A percentile compares a stretch with the other conserved stretches of the same genome.
Evolutionary conservation across 306 rosid genomes (phyloP).

Genomic region (Begonia loranthoides): DNA sequence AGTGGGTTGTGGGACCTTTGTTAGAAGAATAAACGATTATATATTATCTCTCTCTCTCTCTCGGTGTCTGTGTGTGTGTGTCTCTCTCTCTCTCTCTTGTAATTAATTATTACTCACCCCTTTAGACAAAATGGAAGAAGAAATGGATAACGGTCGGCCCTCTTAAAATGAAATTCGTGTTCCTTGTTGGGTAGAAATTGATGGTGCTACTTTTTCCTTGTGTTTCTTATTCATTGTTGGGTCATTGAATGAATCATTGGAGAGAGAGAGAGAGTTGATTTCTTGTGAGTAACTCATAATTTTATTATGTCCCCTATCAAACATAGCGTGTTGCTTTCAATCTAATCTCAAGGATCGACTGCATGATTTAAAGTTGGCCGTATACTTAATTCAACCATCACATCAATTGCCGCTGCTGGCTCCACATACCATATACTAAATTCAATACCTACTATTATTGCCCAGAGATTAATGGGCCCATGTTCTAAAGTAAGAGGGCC

Average conservation of each 20-base stretch:
- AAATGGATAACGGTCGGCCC: no score
- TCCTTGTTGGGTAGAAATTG: no score
- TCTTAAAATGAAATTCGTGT: no score
- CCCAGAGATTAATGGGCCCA: neutral
- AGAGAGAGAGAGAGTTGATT: neutral
- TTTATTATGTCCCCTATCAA: neutral
- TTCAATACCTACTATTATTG: no score
- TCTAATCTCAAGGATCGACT: neutral
- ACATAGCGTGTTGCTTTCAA: neutral
- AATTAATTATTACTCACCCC: no score
- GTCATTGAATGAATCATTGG: neutral
- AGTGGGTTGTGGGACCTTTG: slow-evolving; percentile 90
- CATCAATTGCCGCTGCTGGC: no score
- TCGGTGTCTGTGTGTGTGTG: no score
- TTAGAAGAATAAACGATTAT: slow-evolving; percentile 16
- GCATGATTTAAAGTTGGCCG: neutral
- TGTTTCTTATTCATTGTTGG: neutral
- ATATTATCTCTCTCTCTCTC: no score
- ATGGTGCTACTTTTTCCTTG: neutral
- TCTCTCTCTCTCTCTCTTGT: no score
- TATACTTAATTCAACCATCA: no score
- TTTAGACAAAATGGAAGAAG: no score
- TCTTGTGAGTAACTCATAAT: neutral
- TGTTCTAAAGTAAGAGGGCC: neutral
- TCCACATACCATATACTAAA: no score